A percentile compares a stretch with the other conserved stretches of the same genome.
phyloP scores from a whole-genome alignment of 192 early-diverging fungal genomes.

The Backusella australiensis region DNA sequence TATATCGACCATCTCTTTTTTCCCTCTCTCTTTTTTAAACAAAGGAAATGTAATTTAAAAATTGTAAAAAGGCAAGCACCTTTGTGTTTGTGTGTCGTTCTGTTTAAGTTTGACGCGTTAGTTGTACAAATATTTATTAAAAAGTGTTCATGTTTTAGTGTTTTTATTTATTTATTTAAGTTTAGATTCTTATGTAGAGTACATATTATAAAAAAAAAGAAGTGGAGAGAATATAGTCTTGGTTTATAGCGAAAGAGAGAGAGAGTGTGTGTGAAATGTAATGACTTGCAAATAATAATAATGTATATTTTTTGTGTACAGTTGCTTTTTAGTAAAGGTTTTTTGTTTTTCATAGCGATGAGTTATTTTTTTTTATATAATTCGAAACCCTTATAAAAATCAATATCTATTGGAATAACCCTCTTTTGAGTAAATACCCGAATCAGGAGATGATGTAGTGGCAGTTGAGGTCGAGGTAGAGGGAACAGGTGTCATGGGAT shows the following conservation, averaged over 20 bases:
- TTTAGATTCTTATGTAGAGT: too few species aligned
- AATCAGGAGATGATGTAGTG: constrained; percentile 38
- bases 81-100: too few species aligned
- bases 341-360: background rate
- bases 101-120: background rate
- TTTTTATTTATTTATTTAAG: background rate
- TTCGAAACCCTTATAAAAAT: background rate
- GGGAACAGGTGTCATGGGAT: constrained; percentile 37
- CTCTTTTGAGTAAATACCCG: constrained; percentile 21
- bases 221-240: background rate
- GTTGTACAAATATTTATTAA: background rate
- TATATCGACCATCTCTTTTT: too few species aligned
- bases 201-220: background rate
- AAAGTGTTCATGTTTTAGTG: background rate
- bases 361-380: background rate
- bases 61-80: too few species aligned
- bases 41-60: too few species aligned
- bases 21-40: too few species aligned
- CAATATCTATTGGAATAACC: background rate
- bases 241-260: background rate
- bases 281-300: background rate
- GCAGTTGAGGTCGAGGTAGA: constrained; percentile 28
- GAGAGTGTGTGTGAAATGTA: background rate
- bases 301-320: background rate
- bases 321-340: background rate